Percentiles rank a stretch among this genome's conserved stretches.
Conservation (phyloP, 2,329 filamentous ascomycete species). For the Botrytis medusae region DNA sequence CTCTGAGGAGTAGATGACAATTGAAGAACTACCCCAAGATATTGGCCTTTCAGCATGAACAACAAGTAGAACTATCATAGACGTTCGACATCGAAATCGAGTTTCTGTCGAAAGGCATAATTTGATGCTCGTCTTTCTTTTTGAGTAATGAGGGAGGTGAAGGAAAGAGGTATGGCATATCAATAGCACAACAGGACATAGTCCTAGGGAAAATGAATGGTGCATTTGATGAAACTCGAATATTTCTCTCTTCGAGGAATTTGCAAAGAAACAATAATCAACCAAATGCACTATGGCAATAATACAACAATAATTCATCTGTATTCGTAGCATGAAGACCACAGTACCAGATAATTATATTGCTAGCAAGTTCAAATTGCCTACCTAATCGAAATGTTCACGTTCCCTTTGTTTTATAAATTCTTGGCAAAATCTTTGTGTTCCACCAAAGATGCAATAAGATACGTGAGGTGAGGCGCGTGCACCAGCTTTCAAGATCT, state of each 20-base stretch:
- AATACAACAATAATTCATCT: background rate
- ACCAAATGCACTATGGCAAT: background rate
- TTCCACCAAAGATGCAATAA: background rate
- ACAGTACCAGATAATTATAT: background rate
- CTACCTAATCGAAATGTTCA: background rate
- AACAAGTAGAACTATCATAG: background rate
- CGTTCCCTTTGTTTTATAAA: background rate
- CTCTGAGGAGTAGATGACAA: background rate
- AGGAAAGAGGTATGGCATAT: background rate
- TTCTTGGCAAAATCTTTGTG: slow-evolving; percentile 11
- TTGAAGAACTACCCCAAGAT: background rate
- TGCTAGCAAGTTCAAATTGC: background rate
- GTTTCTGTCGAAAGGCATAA: background rate
- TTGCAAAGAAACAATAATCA: background rate
- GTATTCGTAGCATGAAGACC: background rate
- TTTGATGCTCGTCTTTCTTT: background rate
- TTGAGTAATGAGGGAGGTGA: background rate
- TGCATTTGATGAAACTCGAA: background rate
- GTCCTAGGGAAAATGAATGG: background rate
- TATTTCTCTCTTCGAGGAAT: background rate
- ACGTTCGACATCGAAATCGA: no score
- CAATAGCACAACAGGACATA: background rate
- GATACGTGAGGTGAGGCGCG: background rate
- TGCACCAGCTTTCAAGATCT: slow-evolving; percentile 9
- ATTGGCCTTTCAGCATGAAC: background rate